A percentile compares a stretch with the other conserved stretches of the same genome.
Evolutionary conservation across 345 rosid genomes (phyloP).

Genomic region (Lepidium didymum): DNA sequence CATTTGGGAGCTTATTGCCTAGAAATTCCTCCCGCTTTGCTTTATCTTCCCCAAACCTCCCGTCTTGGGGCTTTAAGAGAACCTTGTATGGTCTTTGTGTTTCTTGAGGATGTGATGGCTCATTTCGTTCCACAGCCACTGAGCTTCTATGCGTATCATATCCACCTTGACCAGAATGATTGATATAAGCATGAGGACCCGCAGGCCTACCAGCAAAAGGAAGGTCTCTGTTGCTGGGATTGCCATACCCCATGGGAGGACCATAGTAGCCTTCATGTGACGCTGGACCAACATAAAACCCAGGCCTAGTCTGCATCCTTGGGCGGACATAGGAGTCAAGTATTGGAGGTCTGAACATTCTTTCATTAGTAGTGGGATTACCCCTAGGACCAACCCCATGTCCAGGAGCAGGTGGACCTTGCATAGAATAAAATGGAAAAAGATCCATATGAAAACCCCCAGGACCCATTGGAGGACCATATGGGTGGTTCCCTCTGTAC

Average conservation of each 20-base stretch:
- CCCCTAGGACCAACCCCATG: slow-evolving; percentile 69
- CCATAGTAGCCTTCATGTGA: slow-evolving; percentile 73
- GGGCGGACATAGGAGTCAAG: slow-evolving; percentile 68
- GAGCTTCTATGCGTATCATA: slow-evolving; percentile 43
- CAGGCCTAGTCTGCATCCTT: slow-evolving; percentile 84
- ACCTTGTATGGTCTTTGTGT: slow-evolving; percentile 55
- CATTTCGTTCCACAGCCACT: slow-evolving; percentile 42
- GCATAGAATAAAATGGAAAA: slow-evolving; percentile 72
- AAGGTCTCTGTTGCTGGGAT: slow-evolving; percentile 62
- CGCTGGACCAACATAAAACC: slow-evolving; percentile 73
- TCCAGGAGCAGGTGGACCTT: slow-evolving; percentile 51
- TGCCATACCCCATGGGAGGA: slow-evolving; percentile 75
- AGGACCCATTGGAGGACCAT: slow-evolving; percentile 66
- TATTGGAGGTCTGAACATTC: slow-evolving; percentile 73
- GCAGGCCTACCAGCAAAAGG: slow-evolving; percentile 66
- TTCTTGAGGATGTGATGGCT: slow-evolving; percentile 52
- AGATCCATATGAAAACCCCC: slow-evolving; percentile 86
- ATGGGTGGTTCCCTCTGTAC: slow-evolving; percentile 89
- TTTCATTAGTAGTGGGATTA: slow-evolving; percentile 58
- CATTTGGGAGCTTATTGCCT: slow-evolving; percentile 22
- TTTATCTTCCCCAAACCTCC: slow-evolving; percentile 51
- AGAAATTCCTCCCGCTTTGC: slow-evolving; percentile 43
- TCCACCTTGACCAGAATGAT: slow-evolving; percentile 53
- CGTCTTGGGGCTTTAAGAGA: slow-evolving; percentile 71
- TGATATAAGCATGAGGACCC: slow-evolving; percentile 50